Conservation (phyloP, 805 yeast species). For the Helenozyma rhizophorensis region DNA sequence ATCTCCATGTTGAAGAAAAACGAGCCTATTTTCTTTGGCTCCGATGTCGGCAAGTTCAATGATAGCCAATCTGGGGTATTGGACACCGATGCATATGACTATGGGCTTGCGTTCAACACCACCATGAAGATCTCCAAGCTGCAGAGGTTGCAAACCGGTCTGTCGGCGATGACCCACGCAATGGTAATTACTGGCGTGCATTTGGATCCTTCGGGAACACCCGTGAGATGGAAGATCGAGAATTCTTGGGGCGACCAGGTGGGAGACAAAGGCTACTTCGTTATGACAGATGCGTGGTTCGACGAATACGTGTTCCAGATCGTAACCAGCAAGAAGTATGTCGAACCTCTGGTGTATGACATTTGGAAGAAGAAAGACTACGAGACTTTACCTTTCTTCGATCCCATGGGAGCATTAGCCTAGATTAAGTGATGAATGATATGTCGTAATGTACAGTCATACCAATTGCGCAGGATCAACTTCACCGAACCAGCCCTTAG, state of each 20-base stretch:
- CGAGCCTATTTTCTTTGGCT: conserved; percentile 83
- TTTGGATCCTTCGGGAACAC: conserved; percentile 48
- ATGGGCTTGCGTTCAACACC: conserved; percentile 51
- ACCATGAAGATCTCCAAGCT: conserved; percentile 52
- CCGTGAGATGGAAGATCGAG: conserved; percentile 42
- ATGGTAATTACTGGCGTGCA: conserved; percentile 84
- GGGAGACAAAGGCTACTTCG: conserved; percentile 39
- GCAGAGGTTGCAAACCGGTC: conserved; percentile 64
- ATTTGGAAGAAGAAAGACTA: conserved; percentile 31
- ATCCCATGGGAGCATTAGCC: conserved; percentile 43
- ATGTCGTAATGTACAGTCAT: too few species aligned
- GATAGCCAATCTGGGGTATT: conserved; percentile 63
- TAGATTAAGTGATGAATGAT: too few species aligned
- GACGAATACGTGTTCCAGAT: conserved; percentile 41
- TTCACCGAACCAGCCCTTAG: too few species aligned
- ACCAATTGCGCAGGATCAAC: too few species aligned
- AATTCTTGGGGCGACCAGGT: conserved; percentile 41
- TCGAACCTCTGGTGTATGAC: conserved; percentile 31
- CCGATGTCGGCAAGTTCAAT: conserved; percentile 80
- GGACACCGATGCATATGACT: conserved; percentile 69
- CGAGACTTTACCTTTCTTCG: conserved; percentile 34
- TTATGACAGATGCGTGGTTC: conserved; percentile 44
- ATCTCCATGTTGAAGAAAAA: conserved; percentile 65
- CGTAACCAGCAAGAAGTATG: conserved; percentile 36
- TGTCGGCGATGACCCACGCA: conserved; percentile 85